phyloP scores from a whole-genome alignment of 257 asterid species.

The Schizonepeta tenuifolia region DNA sequence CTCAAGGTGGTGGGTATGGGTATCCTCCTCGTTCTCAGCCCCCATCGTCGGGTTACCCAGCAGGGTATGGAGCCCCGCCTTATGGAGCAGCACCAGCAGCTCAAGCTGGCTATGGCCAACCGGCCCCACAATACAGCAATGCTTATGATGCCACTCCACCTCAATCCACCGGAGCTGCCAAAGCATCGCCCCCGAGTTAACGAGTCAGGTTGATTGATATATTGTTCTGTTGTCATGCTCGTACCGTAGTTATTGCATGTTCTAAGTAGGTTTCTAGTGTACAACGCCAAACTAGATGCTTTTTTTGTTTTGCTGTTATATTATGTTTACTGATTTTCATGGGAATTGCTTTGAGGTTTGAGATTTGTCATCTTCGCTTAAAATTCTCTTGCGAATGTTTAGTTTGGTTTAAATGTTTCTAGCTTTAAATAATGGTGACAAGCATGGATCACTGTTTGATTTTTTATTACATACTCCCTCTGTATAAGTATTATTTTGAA shows the following conservation, averaged over 20 bases:
- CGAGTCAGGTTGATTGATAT: neutral
- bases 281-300: neutral
- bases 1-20: slow-evolving; percentile 51
- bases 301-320: neutral
- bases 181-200: slow-evolving; percentile 51
- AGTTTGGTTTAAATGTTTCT: too few relatives aligned
- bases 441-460: too few relatives aligned
- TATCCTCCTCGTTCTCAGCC: slow-evolving; percentile 40
- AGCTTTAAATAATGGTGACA: too few relatives aligned
- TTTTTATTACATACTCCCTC: too few relatives aligned
- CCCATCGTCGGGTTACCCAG: slow-evolving; percentile 37
- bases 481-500: too few relatives aligned
- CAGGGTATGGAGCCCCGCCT: slow-evolving; percentile 51
- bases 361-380: neutral
- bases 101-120: slow-evolving; percentile 53
- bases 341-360: neutral
- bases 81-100: slow-evolving; percentile 35
- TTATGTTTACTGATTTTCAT: neutral
- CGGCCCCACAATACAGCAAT: slow-evolving; percentile 39
- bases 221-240: neutral
- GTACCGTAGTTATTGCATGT: neutral
- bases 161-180: slow-evolving; percentile 35
- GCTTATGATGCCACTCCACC: slow-evolving; percentile 44
- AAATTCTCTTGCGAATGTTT: neutral
- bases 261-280: slow-evolving; percentile 1